Percentiles rank a stretch among this genome's conserved stretches.
Conservation (phyloP, 208 protist species). For the Crithidia acanthocephali region DNA sequence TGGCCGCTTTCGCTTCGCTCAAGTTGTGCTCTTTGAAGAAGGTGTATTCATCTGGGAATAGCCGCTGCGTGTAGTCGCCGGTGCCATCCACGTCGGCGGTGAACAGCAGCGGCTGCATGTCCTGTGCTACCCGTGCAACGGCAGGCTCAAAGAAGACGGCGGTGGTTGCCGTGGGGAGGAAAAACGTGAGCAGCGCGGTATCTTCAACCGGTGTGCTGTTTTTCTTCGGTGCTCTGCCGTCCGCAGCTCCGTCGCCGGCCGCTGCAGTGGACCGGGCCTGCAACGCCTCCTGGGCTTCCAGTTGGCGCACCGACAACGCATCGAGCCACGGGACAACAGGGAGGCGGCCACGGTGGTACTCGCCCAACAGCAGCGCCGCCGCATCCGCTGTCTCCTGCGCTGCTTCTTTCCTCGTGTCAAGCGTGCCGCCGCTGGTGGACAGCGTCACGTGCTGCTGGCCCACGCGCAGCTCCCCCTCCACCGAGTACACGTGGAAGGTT, state of each 20-base stretch:
- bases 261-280: too few species aligned
- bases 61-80: conserved; percentile 19
- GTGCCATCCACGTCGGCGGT: neutral
- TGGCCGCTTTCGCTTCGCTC: conserved; percentile 63
- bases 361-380: conserved; percentile 20
- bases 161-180: conserved; percentile 50
- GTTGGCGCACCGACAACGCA: conserved; percentile 52
- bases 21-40: conserved; percentile 65
- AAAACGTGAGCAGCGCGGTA: conserved; percentile 32
- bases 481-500: conserved; percentile 39
- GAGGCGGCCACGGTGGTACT: conserved; percentile 42
- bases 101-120: conserved; percentile 7
- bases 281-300: conserved; percentile 27
- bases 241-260: too few species aligned
- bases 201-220: too few species aligned
- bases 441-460: conserved; percentile 45
- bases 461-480: conserved; percentile 55
- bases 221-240: too few species aligned
- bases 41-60: conserved; percentile 46
- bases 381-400: neutral
- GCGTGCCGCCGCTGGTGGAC: neutral
- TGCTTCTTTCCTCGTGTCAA: neutral
- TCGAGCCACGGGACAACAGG: conserved; percentile 83
- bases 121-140: conserved; percentile 1
- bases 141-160: conserved; percentile 37